Evolutionary conservation across 306 rosid genomes (phyloP).

Genomic region (Fagus sylvatica): DNA sequence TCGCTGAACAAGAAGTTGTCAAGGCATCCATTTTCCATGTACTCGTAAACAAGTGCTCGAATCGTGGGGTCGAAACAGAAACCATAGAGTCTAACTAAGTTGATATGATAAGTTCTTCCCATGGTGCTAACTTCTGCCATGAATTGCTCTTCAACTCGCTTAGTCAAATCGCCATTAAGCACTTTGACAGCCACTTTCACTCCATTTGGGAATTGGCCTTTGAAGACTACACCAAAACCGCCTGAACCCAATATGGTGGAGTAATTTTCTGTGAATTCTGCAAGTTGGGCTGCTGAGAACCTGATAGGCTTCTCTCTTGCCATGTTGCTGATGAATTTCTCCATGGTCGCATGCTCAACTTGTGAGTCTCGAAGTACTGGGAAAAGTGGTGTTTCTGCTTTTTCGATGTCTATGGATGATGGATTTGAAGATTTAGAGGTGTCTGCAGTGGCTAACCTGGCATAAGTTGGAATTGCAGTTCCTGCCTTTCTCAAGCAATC

Average conservation of each 20-base stretch:
- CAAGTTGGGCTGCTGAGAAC: constrained; percentile 37
- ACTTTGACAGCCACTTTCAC: constrained; percentile 49
- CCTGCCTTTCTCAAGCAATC: constrained; percentile 58
- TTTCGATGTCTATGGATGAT: constrained; percentile 19
- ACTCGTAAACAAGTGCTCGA: constrained; percentile 46
- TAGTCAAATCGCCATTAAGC: constrained; percentile 29
- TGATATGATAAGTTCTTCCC: constrained; percentile 50
- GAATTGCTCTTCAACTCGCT: constrained; percentile 42
- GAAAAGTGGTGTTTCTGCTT: background rate
- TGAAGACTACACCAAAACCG: constrained; percentile 41
- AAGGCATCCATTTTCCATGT: constrained; percentile 39
- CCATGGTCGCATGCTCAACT: constrained; percentile 46
- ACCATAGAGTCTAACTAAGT: constrained; percentile 46
- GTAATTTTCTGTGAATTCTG: constrained; percentile 28
- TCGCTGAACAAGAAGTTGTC: constrained; percentile 31
- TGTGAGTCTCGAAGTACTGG: constrained; percentile 29
- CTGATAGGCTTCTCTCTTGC: constrained; percentile 44
- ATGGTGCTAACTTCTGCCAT: constrained; percentile 53
- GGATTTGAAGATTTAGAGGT: constrained; percentile 19
- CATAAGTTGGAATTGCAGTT: constrained; percentile 38
- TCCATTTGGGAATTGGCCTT: constrained; percentile 38
- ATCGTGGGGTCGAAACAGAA: constrained; percentile 42
- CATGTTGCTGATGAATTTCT: constrained; percentile 45
- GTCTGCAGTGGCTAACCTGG: constrained; percentile 32
- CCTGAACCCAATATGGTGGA: constrained; percentile 46